These are phyloP conservation scores for Suillus alpinus DNA, from an alignment of 768 basidiomycete genomes.

Conservation along the genomic window DNA sequence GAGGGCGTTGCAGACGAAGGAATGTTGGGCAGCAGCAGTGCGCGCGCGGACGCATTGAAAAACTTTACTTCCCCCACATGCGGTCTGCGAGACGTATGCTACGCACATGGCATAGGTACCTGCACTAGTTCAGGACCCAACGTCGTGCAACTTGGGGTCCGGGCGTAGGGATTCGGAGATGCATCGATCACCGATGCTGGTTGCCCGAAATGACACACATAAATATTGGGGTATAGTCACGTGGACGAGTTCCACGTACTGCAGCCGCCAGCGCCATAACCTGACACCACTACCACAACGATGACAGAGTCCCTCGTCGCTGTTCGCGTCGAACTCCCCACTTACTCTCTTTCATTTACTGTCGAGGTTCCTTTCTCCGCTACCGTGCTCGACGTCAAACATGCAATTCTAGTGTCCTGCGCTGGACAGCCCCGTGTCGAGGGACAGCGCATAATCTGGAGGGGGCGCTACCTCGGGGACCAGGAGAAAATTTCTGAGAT, in stretches of 20 bases:
- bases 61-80: neutral
- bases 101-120: neutral
- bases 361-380: conserved; percentile 46
- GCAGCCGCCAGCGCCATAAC: neutral
- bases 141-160: neutral
- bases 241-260: conserved; percentile 32
- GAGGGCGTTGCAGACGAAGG: neutral
- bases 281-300: conserved; percentile 3
- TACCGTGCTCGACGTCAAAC: conserved; percentile 64
- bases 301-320: conserved; percentile 30
- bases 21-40: neutral
- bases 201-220: neutral
- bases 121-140: neutral
- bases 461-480: conserved; percentile 65
- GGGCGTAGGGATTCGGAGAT: neutral
- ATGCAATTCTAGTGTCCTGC: conserved; percentile 58
- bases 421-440: conserved; percentile 61
- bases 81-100: neutral
- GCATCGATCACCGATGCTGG: too few species aligned
- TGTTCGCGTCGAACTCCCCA: conserved; percentile 73
- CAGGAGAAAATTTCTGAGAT: conserved; percentile 62
- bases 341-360: conserved; percentile 65
- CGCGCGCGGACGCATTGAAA: neutral
- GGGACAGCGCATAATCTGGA: conserved; percentile 78
- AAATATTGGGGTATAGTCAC: conserved; percentile 9